Evolutionary conservation across 208 protist species (phyloP), one percentile per base, ranked within the genome.

Genomic region (Leishmania amazonensis): DNA sequence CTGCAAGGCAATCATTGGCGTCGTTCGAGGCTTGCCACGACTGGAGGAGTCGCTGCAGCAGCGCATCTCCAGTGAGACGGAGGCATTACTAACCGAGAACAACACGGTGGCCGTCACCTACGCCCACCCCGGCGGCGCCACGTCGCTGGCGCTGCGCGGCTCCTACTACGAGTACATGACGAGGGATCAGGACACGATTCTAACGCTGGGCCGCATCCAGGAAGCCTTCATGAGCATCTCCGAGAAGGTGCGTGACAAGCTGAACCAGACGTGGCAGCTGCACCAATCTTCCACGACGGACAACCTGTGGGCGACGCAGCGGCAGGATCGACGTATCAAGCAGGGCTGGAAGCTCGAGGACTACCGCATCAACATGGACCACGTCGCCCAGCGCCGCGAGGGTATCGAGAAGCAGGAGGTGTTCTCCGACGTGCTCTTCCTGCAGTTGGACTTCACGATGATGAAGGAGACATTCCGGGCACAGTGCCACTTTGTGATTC

Each of bases 371-470:
- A 96, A 98, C 87, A 99, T 99, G 92, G 91, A 98, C 68, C 92
- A 98, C 84, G 99, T 99, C 71, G 91, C 92, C 53, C 95, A 99
- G 81, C 91, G 96, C 72, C 90, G 98, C 54, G 91, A 97, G 42
- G 94, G 96, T 42, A 99, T 99, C 75, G 94, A 99, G 83, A 98
- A 98, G 81, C 96, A 99, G 83, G 98, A 99, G 84, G 95, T 97
- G 31, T 99, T 96, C 71, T 90, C 92, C 40, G 95, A 97, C 81
- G 97, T 99, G 28, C 83, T 96, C 64, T 99, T 99, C 89, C 75
- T 99, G 58, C 92, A 98, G 81, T 87, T 99, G 9, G 98, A 99
- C 89, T 99, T 97, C 89, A 93, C 92, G 51, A 95, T 94, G 76
- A 98, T 99, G 90, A 99, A 99, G 95, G 91, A 98, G 67, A 96